Evolutionary conservation across 352 stramenopile genomes (phyloP), one percentile per base, ranked within the genome.

Genomic region (Globisporangium carolinianum): DNA sequence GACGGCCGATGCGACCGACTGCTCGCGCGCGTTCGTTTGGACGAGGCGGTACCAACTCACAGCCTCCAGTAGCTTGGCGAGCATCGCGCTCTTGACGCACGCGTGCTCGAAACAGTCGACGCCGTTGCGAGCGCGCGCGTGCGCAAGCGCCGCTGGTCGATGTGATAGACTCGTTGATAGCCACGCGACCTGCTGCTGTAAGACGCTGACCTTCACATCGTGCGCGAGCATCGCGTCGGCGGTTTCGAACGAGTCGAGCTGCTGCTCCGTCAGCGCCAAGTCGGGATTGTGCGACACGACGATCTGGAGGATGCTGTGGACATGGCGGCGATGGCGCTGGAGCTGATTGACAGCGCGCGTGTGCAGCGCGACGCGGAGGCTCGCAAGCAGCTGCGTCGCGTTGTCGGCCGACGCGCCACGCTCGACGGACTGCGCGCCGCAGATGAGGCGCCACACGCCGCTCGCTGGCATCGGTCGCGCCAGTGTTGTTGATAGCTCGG

Each of bases 1-100:
- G 0, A 88, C 80, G 36, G 73, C 80, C 1, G 63, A 75, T 1
- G 75, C 85, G 0, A 77, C 75, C 1, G 77, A 80, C 51, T 91
- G 74, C 46, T 89, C 75, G 18, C 82, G 68, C 4, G 79, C 68
- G 36, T 90, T 92, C n/a, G 69, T 76, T 60, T 94, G 82, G n/a
- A 92, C 71, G 41, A 92, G 68, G 14, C 85, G 75, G 51, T 92
- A 94, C 83, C 85, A 94, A 60, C 82, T 91, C 43, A 89, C 85
- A 4, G 82, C 85, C 56, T 92, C 83, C 0, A 94, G 63, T 36
- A 94, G 64, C 55, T 89, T 89, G 8, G 63, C 65, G 53, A 94
- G 55, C 79, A 89, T 94, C 8, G 67, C 63, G 51, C 51, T 76
- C 64, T 87, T 89, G 8, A 75, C 60, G 24, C 73, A 67, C n/a